Evolutionary conservation across 2,329 filamentous ascomycete species (phyloP), one percentile per base, ranked within the genome.

Genomic region (Phyllosticta citriasiana): DNA sequence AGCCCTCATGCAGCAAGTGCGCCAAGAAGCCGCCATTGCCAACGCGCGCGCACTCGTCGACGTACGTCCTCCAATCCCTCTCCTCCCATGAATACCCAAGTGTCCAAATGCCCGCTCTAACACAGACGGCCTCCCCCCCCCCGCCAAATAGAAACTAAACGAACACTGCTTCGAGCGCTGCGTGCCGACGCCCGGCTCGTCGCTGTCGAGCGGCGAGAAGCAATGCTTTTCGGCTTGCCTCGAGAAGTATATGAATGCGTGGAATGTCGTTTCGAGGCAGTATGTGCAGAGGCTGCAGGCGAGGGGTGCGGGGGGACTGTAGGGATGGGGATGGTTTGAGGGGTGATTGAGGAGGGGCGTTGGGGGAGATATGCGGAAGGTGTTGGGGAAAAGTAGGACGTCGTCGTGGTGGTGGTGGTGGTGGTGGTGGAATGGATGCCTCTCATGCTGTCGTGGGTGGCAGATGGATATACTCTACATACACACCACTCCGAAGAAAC

Each of bases 141-240:
- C n/a, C 26, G 26, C 9, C 27, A 30, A 16, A 22, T 62, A 81
- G 79, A 82, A 81, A 77, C 72, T 82, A 65, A 82, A 82, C 72
- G 78, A 81, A 66, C 78, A 82, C 72, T 82, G 80, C 73, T 82
- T 81, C 74, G 78, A 81, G 65, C 78, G 78, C 68, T 82, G 80
- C 74, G 72, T 82, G 30, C 78, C 79, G 55, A 80, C 79, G 66
- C 80, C 80, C 64, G 76, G 77, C 62, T 70, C 76, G 54, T 80
- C 78, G 10, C 72, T 82, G 57, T 80, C 78, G 27, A 77, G 75
- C 55, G 73, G 74, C 70, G 80, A 82, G 67, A 69, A 76, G 64
- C 73, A 70, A 19, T 82, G 80, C 74, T 78, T 80, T 67, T 77
- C 76, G 22, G 65, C 71, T 53, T 82, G 80, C 72, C 80, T 82